phyloP scores from a whole-genome alignment of 768 basidiomycete species.

The Pilatotrama ljubarskyi region DNA sequence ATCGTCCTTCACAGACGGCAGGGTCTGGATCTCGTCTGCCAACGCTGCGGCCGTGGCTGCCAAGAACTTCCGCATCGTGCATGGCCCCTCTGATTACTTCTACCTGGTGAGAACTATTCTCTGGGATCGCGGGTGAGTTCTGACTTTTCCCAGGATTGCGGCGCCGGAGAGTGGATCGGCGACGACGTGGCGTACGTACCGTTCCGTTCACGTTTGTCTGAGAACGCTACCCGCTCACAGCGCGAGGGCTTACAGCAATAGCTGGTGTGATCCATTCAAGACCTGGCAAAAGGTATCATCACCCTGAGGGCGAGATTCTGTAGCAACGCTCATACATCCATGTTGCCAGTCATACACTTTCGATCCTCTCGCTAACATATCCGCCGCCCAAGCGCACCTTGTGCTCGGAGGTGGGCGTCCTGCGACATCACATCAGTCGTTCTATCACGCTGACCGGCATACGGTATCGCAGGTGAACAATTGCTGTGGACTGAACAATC shows the following conservation, averaged over 20 bases:
- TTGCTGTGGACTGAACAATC: constrained; percentile 78
- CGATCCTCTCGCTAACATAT: constrained; percentile 64
- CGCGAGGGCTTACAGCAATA: constrained; percentile 39
- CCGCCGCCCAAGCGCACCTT: constrained; percentile 45
- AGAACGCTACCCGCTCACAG: not conserved
- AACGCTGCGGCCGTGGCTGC: constrained; percentile 59
- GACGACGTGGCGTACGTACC: constrained; percentile 39
- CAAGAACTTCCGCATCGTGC: constrained; percentile 62
- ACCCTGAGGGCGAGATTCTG: not conserved
- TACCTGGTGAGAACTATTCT: constrained; percentile 61
- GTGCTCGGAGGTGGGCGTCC: constrained; percentile 63
- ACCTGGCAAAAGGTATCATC: constrained; percentile 66
- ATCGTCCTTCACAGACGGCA: constrained; percentile 47
- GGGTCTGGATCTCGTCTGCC: constrained; percentile 68
- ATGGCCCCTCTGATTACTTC: constrained; percentile 74
- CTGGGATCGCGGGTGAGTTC: not conserved
- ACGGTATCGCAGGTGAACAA: constrained; percentile 48
- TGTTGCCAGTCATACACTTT: constrained; percentile 59
- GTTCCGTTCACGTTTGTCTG: too few relatives aligned
- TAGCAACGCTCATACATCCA: constrained; percentile 24
- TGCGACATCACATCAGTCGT: not conserved
- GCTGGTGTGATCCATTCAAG: constrained; percentile 81
- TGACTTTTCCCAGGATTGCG: constrained; percentile 53
- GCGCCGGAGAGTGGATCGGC: constrained; percentile 71
- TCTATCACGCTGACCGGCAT: too few relatives aligned